Conservation (phyloP, 331 rosid genomes). For the Telfairia occidentalis region DNA sequence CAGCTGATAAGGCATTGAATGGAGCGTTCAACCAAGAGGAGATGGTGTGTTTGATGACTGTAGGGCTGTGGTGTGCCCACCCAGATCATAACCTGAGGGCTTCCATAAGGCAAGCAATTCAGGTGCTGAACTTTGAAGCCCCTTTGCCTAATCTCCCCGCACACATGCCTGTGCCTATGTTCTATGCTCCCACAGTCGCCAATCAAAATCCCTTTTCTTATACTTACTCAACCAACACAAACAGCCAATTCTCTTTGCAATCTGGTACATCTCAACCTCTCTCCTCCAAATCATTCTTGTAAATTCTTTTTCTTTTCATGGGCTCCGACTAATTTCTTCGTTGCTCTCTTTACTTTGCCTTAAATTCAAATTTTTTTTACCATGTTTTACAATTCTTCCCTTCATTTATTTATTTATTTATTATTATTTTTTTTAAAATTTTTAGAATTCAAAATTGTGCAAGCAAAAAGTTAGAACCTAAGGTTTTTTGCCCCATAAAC, state of each 20-base stretch:
- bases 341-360: neutral
- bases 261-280: slow-evolving; percentile 3
- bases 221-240: neutral
- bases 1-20: slow-evolving; percentile 21
- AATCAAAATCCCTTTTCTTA: neutral
- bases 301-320: neutral
- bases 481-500: neutral
- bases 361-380: no score
- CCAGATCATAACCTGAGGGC: slow-evolving; percentile 30
- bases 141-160: slow-evolving; percentile 34
- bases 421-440: neutral
- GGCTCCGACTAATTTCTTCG: neutral
- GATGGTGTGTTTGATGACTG: slow-evolving; percentile 22
- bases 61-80: slow-evolving; percentile 20
- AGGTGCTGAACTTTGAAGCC: slow-evolving; percentile 31
- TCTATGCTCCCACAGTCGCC: neutral
- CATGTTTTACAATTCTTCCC: no score
- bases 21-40: slow-evolving; percentile 21
- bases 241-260: neutral
- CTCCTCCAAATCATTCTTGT: neutral
- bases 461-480: neutral
- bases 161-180: slow-evolving; percentile 21
- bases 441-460: neutral
- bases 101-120: slow-evolving; percentile 25
- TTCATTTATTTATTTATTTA: no score